A percentile compares a stretch with the other conserved stretches of the same genome.
These are phyloP conservation scores for Malus orientalis DNA, from an alignment of 306 rosid genomes.

Conservation along the genomic window DNA sequence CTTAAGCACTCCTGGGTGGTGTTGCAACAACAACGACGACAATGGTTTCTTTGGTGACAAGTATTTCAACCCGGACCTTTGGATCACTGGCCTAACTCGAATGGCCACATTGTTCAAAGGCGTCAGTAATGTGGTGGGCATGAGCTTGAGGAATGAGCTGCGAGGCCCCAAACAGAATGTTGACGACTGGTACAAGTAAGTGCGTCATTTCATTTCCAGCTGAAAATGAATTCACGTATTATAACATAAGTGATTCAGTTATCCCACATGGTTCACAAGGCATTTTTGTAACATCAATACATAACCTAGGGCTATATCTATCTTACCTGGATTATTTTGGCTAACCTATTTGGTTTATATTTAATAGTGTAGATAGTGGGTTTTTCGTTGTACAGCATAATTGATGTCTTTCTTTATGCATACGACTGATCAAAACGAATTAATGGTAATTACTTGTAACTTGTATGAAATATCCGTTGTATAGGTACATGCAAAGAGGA, in stretches of 20 bases:
- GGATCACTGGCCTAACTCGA: conserved; percentile 63
- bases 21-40: conserved; percentile 58
- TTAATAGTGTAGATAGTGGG: too few relatives aligned
- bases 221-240: neutral
- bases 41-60: conserved; percentile 75
- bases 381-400: too few relatives aligned
- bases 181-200: conserved; percentile 75
- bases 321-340: too few relatives aligned
- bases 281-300: too few relatives aligned
- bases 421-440: neutral
- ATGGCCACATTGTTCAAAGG: conserved; percentile 77
- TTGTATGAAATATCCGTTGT: neutral
- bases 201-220: neutral
- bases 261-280: too few relatives aligned
- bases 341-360: too few relatives aligned
- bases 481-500: conserved; percentile 80
- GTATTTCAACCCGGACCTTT: conserved; percentile 52
- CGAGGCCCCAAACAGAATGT: conserved; percentile 74
- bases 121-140: conserved; percentile 50
- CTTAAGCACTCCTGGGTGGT: conserved; percentile 74
- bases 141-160: conserved; percentile 89
- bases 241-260: too few relatives aligned
- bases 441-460: neutral
- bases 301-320: too few relatives aligned
- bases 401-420: too few relatives aligned